Conservation (phyloP, 805 yeast species). For the Teunomyces panamensis region DNA sequence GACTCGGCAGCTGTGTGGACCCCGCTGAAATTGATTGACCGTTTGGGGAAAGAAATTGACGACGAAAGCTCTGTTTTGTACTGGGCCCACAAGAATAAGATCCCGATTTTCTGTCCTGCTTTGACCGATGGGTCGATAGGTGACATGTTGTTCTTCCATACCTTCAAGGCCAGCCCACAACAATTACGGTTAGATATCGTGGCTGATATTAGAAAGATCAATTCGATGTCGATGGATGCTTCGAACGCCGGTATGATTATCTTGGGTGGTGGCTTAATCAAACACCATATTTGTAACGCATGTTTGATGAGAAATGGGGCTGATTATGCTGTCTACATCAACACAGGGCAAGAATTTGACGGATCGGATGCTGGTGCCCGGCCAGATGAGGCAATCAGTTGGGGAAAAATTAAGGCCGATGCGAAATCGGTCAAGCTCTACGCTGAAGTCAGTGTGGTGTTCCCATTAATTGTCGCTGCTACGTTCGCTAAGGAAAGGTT, state of each 20-base stretch:
- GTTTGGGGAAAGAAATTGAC: slow-evolving; percentile 92
- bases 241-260: slow-evolving; percentile 92
- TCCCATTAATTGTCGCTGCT: slow-evolving; percentile 96
- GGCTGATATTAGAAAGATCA: slow-evolving; percentile 86
- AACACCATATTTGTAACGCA: slow-evolving; percentile 97
- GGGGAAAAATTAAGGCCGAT: slow-evolving; percentile 98
- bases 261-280: slow-evolving; percentile 93
- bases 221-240: slow-evolving; percentile 94
- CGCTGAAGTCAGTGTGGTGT: slow-evolving; percentile 91
- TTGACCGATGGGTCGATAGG: slow-evolving; percentile 98
- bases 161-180: slow-evolving; percentile 89
- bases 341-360: slow-evolving; percentile 98
- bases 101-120: slow-evolving; percentile 97
- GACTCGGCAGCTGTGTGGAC: slow-evolving; percentile 78
- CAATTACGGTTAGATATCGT: slow-evolving; percentile 91
- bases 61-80: slow-evolving; percentile 91
- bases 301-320: slow-evolving; percentile 99
- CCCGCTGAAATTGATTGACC: slow-evolving; percentile 87
- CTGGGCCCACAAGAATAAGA: slow-evolving; percentile 97
- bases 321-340: slow-evolving; percentile 93
- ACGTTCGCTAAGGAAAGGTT: slow-evolving; percentile 71
- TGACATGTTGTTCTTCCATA: slow-evolving; percentile 98
- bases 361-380: slow-evolving; percentile 99
- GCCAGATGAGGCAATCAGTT: slow-evolving; percentile 97
- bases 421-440: slow-evolving; percentile 90